phyloP scores from a whole-genome alignment of 1,284 basidiomycete species.

The Neonothopanus nambi region DNA sequence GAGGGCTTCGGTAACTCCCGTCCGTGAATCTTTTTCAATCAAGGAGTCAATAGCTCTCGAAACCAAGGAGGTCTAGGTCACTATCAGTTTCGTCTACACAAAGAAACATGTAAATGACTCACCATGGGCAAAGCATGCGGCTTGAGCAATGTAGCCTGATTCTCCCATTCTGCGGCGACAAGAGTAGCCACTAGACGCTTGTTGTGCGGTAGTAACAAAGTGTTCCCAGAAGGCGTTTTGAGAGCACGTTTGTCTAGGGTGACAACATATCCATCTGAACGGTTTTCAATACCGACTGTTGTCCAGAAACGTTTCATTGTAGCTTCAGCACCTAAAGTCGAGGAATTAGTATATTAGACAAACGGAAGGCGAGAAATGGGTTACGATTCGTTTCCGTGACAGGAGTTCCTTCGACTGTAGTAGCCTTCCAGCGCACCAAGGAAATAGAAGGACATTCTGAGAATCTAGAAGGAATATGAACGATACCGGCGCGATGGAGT shows the following conservation, averaged over 20 bases:
- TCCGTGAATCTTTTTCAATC: conserved; percentile 52
- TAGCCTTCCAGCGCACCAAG: conserved; percentile 6
- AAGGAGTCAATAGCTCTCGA: conserved; percentile 89
- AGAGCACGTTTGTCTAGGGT: conserved; percentile 85
- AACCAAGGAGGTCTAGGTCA: conserved; percentile 80
- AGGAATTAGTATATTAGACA: neutral
- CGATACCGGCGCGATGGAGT: conserved; percentile 2
- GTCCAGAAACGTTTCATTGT: conserved; percentile 93
- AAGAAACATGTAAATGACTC: conserved; percentile 26
- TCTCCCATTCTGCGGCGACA: conserved; percentile 96
- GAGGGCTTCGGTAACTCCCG: conserved; percentile 72
- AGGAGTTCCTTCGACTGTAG: conserved; percentile 37
- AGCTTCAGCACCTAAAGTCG: conserved; percentile 72
- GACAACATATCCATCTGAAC: conserved; percentile 61
- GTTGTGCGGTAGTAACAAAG: conserved; percentile 69
- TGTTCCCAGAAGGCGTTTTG: conserved; percentile 84
- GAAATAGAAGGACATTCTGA: neutral
- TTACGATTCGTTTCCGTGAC: conserved; percentile 61
- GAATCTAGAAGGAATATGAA: neutral
- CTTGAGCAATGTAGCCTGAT: conserved; percentile 84
- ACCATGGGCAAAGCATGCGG: conserved; percentile 93
- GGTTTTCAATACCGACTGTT: conserved; percentile 69
- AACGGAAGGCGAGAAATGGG: conserved; percentile 14
- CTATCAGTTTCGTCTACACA: conserved; percentile 7
- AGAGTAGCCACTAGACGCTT: conserved; percentile 79